Evolutionary conservation across 495 filamentous ascomycete species (phyloP).

Genomic region (Daldinia vernicosa): DNA sequence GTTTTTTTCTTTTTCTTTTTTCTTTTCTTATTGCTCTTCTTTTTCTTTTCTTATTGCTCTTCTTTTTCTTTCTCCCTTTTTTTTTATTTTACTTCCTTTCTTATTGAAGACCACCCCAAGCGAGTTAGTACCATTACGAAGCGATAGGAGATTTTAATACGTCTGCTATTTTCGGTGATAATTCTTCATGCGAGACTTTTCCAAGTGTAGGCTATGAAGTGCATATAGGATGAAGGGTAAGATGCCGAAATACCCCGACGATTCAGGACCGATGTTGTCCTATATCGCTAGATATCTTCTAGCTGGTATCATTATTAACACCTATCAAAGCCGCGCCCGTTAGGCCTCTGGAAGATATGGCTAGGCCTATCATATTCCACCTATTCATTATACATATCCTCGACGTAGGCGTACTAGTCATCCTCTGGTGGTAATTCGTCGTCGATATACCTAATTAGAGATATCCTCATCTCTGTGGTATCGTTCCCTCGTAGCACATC

Average conservation of each 20-base stretch:
- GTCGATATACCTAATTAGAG: constrained; percentile 92
- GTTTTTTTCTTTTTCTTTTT: too few relatives aligned
- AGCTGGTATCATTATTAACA: not conserved
- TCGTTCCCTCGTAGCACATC: constrained; percentile 94
- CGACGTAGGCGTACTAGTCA: constrained; percentile 63
- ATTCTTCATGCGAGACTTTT: not conserved
- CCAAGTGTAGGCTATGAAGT: not conserved
- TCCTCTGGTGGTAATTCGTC: constrained; percentile 98
- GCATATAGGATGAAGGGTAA: not conserved
- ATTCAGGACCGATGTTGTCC: not conserved
- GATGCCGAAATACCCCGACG: not conserved
- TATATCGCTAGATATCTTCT: not conserved
- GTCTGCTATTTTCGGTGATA: not conserved
- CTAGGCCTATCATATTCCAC: not conserved
- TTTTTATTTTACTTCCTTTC: too few relatives aligned
- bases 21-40: too few relatives aligned
- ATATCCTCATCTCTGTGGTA: constrained; percentile 95
- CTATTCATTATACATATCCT: constrained; percentile 1
- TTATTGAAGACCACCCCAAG: too few relatives aligned
- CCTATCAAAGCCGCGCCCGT: not conserved
- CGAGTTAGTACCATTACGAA: not conserved
- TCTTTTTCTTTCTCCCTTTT: too few relatives aligned
- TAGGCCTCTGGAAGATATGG: not conserved
- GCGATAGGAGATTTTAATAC: not conserved
- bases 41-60: too few relatives aligned